Evolutionary conservation across 345 rosid genomes (phyloP).

Genomic region (Draba incana): DNA sequence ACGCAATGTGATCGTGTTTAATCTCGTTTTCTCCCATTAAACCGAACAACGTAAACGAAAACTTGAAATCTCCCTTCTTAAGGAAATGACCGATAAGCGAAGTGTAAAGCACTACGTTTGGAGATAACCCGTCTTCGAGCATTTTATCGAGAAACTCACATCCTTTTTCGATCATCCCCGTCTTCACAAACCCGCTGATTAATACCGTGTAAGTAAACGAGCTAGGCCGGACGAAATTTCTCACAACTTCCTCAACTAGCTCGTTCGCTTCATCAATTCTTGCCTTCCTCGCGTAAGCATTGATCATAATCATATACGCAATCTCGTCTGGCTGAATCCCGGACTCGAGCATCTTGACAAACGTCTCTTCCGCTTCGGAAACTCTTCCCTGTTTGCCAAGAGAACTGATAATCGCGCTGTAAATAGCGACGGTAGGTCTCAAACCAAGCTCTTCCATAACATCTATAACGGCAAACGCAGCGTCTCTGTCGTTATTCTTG

Average conservation of each 20-base stretch:
- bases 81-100: conserved; percentile 56
- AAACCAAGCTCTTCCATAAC: conserved; percentile 59
- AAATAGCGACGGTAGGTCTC: conserved; percentile 65
- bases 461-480: conserved; percentile 49
- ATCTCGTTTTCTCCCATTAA: conserved; percentile 54
- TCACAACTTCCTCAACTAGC: conserved; percentile 61
- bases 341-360: conserved; percentile 60
- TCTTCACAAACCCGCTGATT: conserved; percentile 63
- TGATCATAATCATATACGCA: conserved; percentile 71
- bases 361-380: conserved; percentile 59
- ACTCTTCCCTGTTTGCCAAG: conserved; percentile 51
- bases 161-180: conserved; percentile 58
- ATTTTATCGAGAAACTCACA: conserved; percentile 64
- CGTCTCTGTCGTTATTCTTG: conserved; percentile 48
- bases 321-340: conserved; percentile 73
- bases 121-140: conserved; percentile 62
- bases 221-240: conserved; percentile 51
- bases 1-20: conserved; percentile 45
- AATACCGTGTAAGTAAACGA: conserved; percentile 60
- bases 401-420: conserved; percentile 55
- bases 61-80: conserved; percentile 56
- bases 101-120: conserved; percentile 59
- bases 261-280: conserved; percentile 53
- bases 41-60: conserved; percentile 57
- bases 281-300: conserved; percentile 56